These are phyloP conservation scores for Cercospora sp. DNA, from an alignment of 2,329 filamentous ascomycete genomes.

Conservation along the genomic window DNA sequence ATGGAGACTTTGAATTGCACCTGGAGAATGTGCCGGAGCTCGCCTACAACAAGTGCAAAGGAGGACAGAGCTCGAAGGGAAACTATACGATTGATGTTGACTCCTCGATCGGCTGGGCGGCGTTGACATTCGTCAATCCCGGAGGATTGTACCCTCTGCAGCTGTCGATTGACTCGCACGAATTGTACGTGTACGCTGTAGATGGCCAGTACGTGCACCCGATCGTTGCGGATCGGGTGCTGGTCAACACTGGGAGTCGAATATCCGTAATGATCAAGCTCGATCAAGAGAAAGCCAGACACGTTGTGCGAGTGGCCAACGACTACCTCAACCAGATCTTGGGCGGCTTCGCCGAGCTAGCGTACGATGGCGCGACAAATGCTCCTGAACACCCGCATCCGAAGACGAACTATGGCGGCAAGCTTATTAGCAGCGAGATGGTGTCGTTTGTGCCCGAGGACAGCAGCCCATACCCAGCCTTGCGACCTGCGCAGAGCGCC, in stretches of 20 bases:
- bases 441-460: conserved; percentile 21
- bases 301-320: conserved; percentile 16
- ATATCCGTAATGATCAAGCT: conserved; percentile 56
- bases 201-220: conserved; percentile 53
- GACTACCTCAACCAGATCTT: conserved; percentile 19
- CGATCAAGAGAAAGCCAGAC: conserved; percentile 46
- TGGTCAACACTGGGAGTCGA: conserved; percentile 55
- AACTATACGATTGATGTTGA: conserved; percentile 46
- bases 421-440: conserved; percentile 35
- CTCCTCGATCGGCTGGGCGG: conserved; percentile 20
- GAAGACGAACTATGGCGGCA: conserved; percentile 55
- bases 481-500: conserved; percentile 13
- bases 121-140: conserved; percentile 20
- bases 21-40: conserved; percentile 33
- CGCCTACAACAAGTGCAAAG: conserved; percentile 46
- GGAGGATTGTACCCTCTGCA: conserved; percentile 53
- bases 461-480: conserved; percentile 24
- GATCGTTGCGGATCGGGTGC: conserved; percentile 51
- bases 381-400: conserved; percentile 33
- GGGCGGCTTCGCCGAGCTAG: conserved; percentile 18
- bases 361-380: conserved; percentile 45
- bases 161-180: conserved; percentile 29
- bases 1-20: conserved; percentile 44
- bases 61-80: conserved; percentile 47
- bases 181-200: conserved; percentile 17